Conservation (phyloP, 192 early-diverging fungal species). For the Irineochytrium annulatum region DNA sequence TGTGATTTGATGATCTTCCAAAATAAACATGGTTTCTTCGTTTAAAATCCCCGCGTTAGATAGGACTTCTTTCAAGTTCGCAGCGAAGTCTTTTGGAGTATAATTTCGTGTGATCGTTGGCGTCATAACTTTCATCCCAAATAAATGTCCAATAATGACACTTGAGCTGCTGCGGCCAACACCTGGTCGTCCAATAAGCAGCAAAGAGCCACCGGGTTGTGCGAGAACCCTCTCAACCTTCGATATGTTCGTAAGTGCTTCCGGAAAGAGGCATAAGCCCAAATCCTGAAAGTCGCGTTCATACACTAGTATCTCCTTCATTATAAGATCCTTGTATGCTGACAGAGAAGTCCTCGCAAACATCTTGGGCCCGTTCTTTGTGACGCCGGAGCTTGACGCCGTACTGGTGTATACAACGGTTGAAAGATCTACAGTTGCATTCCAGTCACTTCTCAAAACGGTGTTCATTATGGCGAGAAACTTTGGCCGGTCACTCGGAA, state of each 20-base stretch:
- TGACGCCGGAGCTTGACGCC: neutral
- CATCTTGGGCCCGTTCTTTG: slow-evolving; percentile 11
- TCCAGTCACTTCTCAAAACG: slow-evolving; percentile 46
- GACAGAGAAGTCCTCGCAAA: slow-evolving; percentile 20
- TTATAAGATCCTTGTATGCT: slow-evolving; percentile 26
- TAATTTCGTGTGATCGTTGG: slow-evolving; percentile 39
- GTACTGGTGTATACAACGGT: slow-evolving; percentile 23
- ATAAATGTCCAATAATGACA: slow-evolving; percentile 39
- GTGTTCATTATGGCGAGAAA: slow-evolving; percentile 32
- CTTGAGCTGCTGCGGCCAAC: slow-evolving; percentile 36
- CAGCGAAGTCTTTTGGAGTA: slow-evolving; percentile 37
- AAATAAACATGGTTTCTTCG: slow-evolving; percentile 40
- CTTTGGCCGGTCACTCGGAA: slow-evolving; percentile 33
- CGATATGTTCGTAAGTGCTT: slow-evolving; percentile 41
- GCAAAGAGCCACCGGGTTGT: slow-evolving; percentile 48
- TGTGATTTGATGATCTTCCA: slow-evolving; percentile 54
- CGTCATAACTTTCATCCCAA: slow-evolving; percentile 35
- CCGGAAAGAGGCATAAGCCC: slow-evolving; percentile 43
- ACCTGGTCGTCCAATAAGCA: slow-evolving; percentile 52
- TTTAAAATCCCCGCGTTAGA: slow-evolving; percentile 37
- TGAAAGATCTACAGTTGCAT: slow-evolving; percentile 12
- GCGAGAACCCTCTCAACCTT: slow-evolving; percentile 42
- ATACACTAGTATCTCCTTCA: slow-evolving; percentile 33
- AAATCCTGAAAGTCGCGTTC: slow-evolving; percentile 48
- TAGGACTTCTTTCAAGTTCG: slow-evolving; percentile 48